Evolutionary conservation across 2,329 filamentous ascomycete genomes (phyloP).

Genomic region (Fusarium concolor): DNA sequence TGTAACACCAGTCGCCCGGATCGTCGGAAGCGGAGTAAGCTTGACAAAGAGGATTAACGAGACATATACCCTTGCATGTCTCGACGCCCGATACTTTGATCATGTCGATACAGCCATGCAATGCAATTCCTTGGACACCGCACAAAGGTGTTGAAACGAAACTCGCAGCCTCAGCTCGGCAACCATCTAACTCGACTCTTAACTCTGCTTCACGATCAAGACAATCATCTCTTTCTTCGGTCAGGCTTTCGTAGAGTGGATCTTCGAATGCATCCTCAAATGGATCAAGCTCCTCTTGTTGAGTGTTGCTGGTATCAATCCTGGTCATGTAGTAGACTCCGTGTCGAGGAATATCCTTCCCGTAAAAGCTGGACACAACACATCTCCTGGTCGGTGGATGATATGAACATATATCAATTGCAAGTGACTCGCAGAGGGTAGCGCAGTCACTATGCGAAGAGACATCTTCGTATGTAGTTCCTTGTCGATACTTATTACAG

Average conservation of each 20-base stretch:
- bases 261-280: not conserved
- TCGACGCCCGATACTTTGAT: fast-evolving
- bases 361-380: not conserved
- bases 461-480: not conserved
- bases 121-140: not conserved
- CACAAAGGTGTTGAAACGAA: not conserved
- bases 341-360: not conserved
- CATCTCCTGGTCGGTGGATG: not conserved
- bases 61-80: not conserved
- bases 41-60: not conserved
- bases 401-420: constrained; percentile 1
- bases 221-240: not conserved
- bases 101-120: not conserved
- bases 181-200: not conserved
- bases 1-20: not conserved
- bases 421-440: not conserved
- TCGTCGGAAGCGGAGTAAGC: not conserved
- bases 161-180: not conserved
- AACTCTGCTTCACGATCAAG: not conserved
- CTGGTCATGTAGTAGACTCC: constrained; percentile 1
- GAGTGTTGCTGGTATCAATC: fast-evolving
- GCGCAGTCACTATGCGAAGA: not conserved
- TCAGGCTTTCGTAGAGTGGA: not conserved
- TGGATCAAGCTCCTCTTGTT: not conserved
- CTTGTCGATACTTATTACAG: not conserved